Conservation (phyloP, 2,329 filamentous ascomycete species). For the Nigrograna mackinnonii region DNA sequence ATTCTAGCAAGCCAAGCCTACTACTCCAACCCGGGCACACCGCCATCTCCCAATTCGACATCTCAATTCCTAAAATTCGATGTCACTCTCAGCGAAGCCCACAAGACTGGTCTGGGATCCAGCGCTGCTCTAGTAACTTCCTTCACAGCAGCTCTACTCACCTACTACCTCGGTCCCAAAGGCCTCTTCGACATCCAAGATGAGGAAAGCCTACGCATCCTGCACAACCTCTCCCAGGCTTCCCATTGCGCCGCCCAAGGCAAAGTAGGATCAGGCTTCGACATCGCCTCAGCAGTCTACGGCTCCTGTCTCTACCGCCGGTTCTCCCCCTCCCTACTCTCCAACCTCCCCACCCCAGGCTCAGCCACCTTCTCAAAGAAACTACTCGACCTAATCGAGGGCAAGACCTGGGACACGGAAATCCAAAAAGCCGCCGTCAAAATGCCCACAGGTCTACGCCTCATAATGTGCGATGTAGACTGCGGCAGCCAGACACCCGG, state of each 20-base stretch:
- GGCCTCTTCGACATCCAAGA: conserved; percentile 60
- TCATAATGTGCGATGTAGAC: conserved; percentile 95
- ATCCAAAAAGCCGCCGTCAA: conserved; percentile 70
- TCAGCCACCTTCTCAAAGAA: conserved; percentile 67
- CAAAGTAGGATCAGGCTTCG: conserved; percentile 94
- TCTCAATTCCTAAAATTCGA: conserved; percentile 76
- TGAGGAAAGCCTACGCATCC: conserved; percentile 58
- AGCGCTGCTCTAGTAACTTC: conserved; percentile 92
- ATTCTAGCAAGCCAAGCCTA: conserved; percentile 96
- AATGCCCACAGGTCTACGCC: conserved; percentile 72
- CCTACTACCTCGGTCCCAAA: conserved; percentile 71
- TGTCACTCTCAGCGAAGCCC: conserved; percentile 73
- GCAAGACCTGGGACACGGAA: conserved; percentile 75
- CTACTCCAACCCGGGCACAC: conserved; percentile 66
- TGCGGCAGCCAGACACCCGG: conserved; percentile 91
- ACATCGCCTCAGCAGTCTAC: conserved; percentile 90
- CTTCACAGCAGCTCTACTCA: conserved; percentile 75
- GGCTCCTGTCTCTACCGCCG: conserved; percentile 88
- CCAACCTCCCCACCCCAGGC: conserved; percentile 67
- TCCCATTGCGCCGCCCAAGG: conserved; percentile 95
- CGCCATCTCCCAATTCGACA: conserved; percentile 19
- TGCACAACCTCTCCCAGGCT: conserved; percentile 93
- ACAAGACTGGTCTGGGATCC: conserved; percentile 95
- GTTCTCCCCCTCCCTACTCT: conserved; percentile 82
- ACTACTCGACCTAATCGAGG: conserved; percentile 68